Evolutionary conservation across 1,284 basidiomycete genomes (phyloP).

Genomic region (Trichosporon coremiiforme): DNA sequence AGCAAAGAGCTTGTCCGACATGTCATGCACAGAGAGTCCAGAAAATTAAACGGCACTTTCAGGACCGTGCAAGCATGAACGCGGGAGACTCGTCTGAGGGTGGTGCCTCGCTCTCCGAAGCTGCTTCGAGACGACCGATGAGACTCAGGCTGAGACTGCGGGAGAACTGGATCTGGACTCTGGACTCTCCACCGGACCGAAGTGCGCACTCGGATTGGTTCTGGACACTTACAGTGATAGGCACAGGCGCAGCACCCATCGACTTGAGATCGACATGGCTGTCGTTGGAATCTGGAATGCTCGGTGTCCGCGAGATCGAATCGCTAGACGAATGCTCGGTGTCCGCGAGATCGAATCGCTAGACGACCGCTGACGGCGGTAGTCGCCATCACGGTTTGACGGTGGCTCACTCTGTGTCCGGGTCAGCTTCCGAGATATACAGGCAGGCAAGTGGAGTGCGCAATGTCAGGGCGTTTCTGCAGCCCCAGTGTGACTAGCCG

Average conservation of each 20-base stretch:
- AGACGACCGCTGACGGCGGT: conserved; percentile 23
- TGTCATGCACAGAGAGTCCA: neutral
- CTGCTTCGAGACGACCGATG: neutral
- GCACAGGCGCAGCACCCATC: conserved; percentile 21
- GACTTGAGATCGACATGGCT: conserved; percentile 29
- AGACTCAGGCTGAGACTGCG: neutral
- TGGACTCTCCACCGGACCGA: neutral
- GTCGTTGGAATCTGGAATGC: conserved; percentile 24
- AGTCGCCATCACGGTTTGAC: conserved; percentile 22
- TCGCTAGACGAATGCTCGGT: conserved; percentile 23
- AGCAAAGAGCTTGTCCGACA: neutral
- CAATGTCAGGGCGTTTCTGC: neutral
- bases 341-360: no score
- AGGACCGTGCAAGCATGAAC: conserved; percentile 4
- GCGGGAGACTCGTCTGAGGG: neutral
- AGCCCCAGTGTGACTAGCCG: neutral
- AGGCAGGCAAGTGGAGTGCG: neutral
- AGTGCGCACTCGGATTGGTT: neutral
- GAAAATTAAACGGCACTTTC: neutral
- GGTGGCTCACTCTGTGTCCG: conserved; percentile 28
- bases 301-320: conserved; percentile 25
- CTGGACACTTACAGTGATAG: conserved; percentile 30
- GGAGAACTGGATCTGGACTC: neutral
- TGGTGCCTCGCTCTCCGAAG: neutral
- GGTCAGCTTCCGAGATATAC: neutral